A percentile compares a stretch with the other conserved stretches of the same genome.
Conservation (phyloP, 2,329 filamentous ascomycete species). For the Sporothrix pallida region DNA sequence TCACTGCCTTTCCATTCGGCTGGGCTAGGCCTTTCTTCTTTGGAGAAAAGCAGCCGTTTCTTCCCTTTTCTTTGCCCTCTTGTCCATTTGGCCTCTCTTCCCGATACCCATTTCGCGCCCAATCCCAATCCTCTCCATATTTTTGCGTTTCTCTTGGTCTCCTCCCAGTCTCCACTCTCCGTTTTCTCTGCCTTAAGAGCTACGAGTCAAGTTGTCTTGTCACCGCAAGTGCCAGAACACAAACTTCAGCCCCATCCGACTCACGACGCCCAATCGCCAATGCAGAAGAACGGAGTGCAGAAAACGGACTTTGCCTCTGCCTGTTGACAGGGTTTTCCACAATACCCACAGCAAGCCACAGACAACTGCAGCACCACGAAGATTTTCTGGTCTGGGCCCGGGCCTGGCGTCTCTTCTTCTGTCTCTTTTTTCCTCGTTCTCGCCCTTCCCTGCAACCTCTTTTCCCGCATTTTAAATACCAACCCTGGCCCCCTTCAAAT, state of each 20-base stretch:
- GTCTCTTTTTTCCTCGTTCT: neutral
- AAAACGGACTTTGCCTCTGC: conserved; percentile 8
- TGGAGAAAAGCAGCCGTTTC: neutral
- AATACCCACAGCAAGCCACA: conserved; percentile 25
- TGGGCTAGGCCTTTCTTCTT: neutral
- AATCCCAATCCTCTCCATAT: conserved; percentile 6
- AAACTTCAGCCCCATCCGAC: conserved; percentile 25
- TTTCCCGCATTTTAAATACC: conserved; percentile 29
- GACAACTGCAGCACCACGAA: neutral
- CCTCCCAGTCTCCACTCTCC: neutral
- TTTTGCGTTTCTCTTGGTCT: neutral
- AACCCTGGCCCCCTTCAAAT: conserved; percentile 20
- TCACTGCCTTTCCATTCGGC: conserved; percentile 22
- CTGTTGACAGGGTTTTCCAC: conserved; percentile 9
- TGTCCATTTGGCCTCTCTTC: conserved; percentile 4
- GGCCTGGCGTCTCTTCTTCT: neutral
- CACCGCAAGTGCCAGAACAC: conserved; percentile 9
- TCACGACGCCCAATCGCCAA: conserved; percentile 22
- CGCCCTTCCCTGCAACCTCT: neutral
- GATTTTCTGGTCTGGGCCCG: conserved; percentile 2
- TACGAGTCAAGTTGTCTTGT: neutral
- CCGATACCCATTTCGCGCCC: conserved; percentile 22
- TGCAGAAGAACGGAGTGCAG: neutral
- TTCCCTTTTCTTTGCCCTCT: neutral
- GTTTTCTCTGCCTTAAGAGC: conserved; percentile 9